These are phyloP conservation scores for Tetrahymena malaccensis DNA, from an alignment of 73 alveolate species.

Conservation along the genomic window DNA sequence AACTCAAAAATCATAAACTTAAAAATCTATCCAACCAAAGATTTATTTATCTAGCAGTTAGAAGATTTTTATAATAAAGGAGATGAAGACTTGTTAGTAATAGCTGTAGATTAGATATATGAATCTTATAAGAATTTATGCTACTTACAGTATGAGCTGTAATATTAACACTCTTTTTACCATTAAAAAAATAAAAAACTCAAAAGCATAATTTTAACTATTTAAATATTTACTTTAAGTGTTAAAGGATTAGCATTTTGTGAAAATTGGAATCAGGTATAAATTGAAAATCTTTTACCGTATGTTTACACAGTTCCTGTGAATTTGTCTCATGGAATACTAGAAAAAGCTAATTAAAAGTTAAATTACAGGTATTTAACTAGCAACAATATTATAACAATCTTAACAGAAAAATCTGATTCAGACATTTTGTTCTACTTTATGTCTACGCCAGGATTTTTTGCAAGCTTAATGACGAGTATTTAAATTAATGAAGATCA, in stretches of 20 bases:
- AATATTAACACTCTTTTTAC: background rate
- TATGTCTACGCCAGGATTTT: background rate
- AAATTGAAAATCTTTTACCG: background rate
- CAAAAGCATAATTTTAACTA: background rate
- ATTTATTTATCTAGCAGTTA: background rate
- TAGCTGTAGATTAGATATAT: background rate
- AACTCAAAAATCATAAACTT: background rate
- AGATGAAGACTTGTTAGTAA: background rate
- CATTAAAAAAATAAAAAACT: background rate
- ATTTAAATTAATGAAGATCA: background rate
- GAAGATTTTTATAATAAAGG: background rate
- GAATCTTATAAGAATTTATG: background rate
- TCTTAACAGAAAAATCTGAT: background rate
- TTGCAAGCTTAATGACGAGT: background rate
- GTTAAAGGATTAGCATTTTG: background rate
- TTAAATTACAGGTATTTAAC: background rate
- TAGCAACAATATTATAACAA: background rate
- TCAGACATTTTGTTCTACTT: background rate
- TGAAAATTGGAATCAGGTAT: background rate
- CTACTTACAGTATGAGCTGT: background rate
- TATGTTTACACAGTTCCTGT: background rate
- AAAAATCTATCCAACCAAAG: background rate
- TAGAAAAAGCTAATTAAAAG: background rate
- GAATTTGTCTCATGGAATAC: background rate
- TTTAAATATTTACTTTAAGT: background rate